Percentiles rank a stretch among this genome's conserved stretches.
These are phyloP conservation scores for Rasamsonia emersonii DNA, from an alignment of 2,329 filamentous ascomycete genomes.

Conservation along the genomic window DNA sequence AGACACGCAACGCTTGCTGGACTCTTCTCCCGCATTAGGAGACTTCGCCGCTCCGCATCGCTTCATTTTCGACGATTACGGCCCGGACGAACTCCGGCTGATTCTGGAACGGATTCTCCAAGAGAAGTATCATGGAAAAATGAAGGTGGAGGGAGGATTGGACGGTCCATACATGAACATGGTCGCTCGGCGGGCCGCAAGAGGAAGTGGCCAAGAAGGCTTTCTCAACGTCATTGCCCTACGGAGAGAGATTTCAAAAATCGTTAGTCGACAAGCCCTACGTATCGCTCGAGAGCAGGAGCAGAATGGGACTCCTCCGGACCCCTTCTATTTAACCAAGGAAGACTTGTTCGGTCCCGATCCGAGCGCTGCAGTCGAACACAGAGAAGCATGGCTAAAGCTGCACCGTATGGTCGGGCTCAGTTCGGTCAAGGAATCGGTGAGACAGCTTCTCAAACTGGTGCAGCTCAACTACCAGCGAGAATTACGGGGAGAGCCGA, in stretches of 20 bases:
- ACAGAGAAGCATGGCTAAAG: conserved; percentile 11
- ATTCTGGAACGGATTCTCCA: conserved; percentile 52
- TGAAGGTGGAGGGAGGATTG: conserved; percentile 14
- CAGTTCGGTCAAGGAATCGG: conserved; percentile 11
- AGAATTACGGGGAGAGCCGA: conserved; percentile 13
- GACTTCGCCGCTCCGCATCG: no score
- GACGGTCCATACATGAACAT: conserved; percentile 14
- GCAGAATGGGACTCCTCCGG: conserved; percentile 11
- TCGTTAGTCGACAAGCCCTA: conserved; percentile 12
- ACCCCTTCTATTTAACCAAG: conserved; percentile 14
- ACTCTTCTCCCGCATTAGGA: no score
- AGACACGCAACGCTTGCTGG: no score
- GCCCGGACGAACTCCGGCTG: conserved; percentile 52
- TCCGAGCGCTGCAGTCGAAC: conserved; percentile 8
- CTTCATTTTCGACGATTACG: no score
- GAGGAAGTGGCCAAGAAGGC: conserved; percentile 10
- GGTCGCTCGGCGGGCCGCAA: conserved; percentile 12
- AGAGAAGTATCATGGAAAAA: conserved; percentile 40
- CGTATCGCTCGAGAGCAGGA: conserved; percentile 10
- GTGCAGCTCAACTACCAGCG: conserved; percentile 13
- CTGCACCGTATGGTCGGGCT: conserved; percentile 13
- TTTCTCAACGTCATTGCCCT: conserved; percentile 11
- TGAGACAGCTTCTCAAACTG: conserved; percentile 10
- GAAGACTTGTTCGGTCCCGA: conserved; percentile 13
- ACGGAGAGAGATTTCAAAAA: no score